phyloP scores from a whole-genome alignment of 495 filamentous ascomycete genomes.

The Astrocystis sublimbata region DNA sequence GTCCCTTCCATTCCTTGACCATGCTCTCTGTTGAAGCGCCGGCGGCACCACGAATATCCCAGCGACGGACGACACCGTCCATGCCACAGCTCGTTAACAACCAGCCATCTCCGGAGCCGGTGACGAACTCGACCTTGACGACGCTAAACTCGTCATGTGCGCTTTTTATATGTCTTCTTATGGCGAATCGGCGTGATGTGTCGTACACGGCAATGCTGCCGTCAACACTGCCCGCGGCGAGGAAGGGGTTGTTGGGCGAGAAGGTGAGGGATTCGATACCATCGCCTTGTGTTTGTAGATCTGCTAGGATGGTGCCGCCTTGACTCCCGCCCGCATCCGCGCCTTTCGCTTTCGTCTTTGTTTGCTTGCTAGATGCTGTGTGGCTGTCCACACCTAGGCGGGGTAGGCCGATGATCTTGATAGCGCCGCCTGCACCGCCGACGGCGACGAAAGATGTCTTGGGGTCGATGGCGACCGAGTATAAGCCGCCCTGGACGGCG shows the following conservation, averaged over 20 bases:
- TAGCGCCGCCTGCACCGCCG: constrained; percentile 81
- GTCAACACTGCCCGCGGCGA: constrained; percentile 89
- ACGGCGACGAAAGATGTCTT: constrained; percentile 75
- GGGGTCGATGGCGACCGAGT: constrained; percentile 79
- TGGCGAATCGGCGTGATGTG: constrained; percentile 75
- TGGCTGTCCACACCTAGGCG: constrained; percentile 53
- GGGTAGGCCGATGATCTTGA: constrained; percentile 83
- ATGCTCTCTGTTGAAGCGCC: constrained; percentile 60
- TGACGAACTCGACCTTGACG: constrained; percentile 88
- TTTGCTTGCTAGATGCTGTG: constrained; percentile 25
- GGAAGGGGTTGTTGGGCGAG: constrained; percentile 68
- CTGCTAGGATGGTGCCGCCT: constrained; percentile 71
- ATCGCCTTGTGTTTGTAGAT: constrained; percentile 62
- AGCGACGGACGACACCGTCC: constrained; percentile 82
- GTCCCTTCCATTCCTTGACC: constrained; percentile 78
- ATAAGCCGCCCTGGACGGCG: constrained; percentile 86
- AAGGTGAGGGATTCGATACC: constrained; percentile 86
- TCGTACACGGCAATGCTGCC: constrained; percentile 89
- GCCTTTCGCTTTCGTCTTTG: constrained; percentile 48
- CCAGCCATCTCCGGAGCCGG: constrained; percentile 48
- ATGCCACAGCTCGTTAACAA: constrained; percentile 80
- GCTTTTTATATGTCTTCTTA: constrained; percentile 73
- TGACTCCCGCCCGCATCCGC: constrained; percentile 40
- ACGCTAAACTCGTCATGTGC: constrained; percentile 83
- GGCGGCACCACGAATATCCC: constrained; percentile 83